Percentiles rank a stretch among this genome's conserved stretches.
Evolutionary conservation across 176 grass and related monocot species (phyloP).

Genomic region (Aegilops tauschii): DNA sequence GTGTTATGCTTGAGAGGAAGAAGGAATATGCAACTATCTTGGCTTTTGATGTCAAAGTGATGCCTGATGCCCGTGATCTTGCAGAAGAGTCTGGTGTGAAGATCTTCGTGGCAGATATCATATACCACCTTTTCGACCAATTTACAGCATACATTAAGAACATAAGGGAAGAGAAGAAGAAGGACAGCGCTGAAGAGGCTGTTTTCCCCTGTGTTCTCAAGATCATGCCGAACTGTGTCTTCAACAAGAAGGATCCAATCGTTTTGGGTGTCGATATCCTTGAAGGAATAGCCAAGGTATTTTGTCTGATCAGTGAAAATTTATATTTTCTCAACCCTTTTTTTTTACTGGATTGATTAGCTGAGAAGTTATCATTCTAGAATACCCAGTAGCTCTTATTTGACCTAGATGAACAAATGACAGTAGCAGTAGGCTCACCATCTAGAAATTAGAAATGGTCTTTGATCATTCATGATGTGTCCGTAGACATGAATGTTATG

Average conservation of each 20-base stretch:
- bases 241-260: conserved; percentile 93
- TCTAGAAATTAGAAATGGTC: neutral
- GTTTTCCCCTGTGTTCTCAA: conserved; percentile 88
- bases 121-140: conserved; percentile 92
- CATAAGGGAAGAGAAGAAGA: conserved; percentile 83
- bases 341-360: neutral
- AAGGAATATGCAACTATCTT: conserved; percentile 94
- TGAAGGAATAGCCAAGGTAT: conserved; percentile 86
- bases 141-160: conserved; percentile 91
- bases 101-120: conserved; percentile 93
- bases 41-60: conserved; percentile 99
- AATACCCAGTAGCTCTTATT: neutral
- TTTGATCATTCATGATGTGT: too few relatives aligned
- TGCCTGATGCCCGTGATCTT: conserved; percentile 79
- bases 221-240: conserved; percentile 88
- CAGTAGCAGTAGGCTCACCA: neutral
- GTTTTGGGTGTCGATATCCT: conserved; percentile 93
- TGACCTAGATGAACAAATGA: neutral
- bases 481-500: too few relatives aligned
- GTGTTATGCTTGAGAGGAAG: conserved; percentile 94
- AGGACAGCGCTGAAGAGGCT: conserved; percentile 77
- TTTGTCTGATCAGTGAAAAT: conserved; percentile 9
- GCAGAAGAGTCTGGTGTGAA: conserved; percentile 81
- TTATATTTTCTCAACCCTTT: neutral
- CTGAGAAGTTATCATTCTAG: neutral